phyloP scores from a whole-genome alignment of 148 eudicot genomes.

The Beta vulgaris region DNA sequence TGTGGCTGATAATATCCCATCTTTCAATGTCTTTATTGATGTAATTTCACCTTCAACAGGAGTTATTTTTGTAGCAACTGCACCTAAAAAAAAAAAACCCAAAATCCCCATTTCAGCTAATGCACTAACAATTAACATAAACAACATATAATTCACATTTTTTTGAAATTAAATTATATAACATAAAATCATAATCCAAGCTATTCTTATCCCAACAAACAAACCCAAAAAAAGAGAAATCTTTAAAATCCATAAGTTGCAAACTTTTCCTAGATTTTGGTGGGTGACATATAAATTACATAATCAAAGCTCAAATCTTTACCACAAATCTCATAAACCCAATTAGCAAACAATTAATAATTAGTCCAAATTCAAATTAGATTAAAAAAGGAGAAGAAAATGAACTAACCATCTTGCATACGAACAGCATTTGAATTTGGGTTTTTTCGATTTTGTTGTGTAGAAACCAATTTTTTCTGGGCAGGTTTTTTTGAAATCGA shows the following conservation, averaged over 20 bases:
- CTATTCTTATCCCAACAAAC: not conserved
- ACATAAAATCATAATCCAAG: not conserved
- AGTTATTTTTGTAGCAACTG: conserved; percentile 39
- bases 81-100: conserved; percentile 32
- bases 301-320: not conserved
- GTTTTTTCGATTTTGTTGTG: conserved; percentile 16
- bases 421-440: conserved; percentile 32
- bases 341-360: not conserved
- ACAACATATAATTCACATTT: not conserved
- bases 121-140: not conserved
- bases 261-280: too few species aligned
- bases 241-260: not conserved
- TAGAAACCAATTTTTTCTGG: conserved; percentile 25
- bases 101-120: conserved; percentile 4
- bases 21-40: conserved; percentile 44
- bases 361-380: not conserved
- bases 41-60: conserved; percentile 35
- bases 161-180: too few species aligned
- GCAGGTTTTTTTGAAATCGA: conserved; percentile 29
- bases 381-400: not conserved
- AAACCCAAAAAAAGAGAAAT: not conserved
- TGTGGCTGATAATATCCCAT: conserved; percentile 39
- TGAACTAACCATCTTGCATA: conserved; percentile 60
- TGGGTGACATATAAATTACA: too few species aligned
- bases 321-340: not conserved